Evolutionary conservation across 139 green algal genomes (phyloP).

Genomic region (Klebsormidium nitens): DNA sequence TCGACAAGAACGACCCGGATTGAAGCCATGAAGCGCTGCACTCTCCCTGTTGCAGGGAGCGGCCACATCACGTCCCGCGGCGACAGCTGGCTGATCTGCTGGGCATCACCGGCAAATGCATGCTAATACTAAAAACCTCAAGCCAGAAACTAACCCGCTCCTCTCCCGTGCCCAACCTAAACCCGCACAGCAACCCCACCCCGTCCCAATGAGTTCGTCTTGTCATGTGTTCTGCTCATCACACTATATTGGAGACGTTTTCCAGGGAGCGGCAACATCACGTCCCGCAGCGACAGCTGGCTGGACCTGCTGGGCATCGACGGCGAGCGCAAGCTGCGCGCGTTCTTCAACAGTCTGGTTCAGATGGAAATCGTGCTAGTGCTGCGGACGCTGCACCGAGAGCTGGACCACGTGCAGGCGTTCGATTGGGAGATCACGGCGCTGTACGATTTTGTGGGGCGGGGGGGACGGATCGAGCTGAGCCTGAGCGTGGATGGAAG

Average conservation of each 20-base stretch:
- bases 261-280: background rate
- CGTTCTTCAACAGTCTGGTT: conserved; percentile 10
- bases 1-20: too few species aligned
- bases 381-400: conserved; percentile 5
- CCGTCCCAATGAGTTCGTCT: too few species aligned
- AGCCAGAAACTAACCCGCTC: too few species aligned
- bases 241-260: background rate
- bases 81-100: conserved; percentile 1
- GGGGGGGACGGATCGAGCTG: too few species aligned
- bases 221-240: too few species aligned
- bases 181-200: too few species aligned
- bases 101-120: conserved; percentile 1
- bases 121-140: too few species aligned
- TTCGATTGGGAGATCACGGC: conserved; percentile 18
- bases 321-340: background rate
- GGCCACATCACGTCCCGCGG: background rate
- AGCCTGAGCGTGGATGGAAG: too few species aligned
- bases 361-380: conserved; percentile 4
- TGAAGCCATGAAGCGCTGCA: too few species aligned
- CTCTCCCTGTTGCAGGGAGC: background rate
- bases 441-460: too few species aligned
- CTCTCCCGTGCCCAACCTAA: too few species aligned
- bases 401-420: conserved; percentile 8
- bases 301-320: conserved; percentile 1
- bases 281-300: background rate